Evolutionary conservation across 2,329 filamentous ascomycete genomes (phyloP), one percentile per base, ranked within the genome.

Genomic region (Paramyrothecium sp.): DNA sequence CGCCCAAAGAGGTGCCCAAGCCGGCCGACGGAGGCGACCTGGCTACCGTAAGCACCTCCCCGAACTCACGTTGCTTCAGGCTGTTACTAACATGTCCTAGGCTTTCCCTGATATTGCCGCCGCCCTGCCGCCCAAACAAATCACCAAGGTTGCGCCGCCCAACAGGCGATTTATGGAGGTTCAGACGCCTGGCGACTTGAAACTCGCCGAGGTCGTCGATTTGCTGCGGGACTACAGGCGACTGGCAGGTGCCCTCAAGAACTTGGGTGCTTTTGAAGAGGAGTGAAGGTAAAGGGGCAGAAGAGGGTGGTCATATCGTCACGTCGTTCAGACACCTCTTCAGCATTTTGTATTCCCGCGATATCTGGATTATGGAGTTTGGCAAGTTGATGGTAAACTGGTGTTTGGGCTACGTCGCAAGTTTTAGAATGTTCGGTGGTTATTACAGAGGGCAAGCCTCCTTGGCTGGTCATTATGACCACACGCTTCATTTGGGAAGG

Each of bases 151-250:
- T 34, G 78, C 83, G 7, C 89, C 89, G 23, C 89, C 90, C 0
- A 87, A 88, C 61, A 84, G 87, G 70, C 84, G 87, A 53, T 93
- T 93, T 70, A 81, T 93, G 76, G 88, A 91, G 64, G 71, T 89
- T 56, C 81, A 89, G 65, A 87, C 87, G 67, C 87, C 88, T 0
- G 82, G 82, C 0, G 90, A 94, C 51, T 77, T 94, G 26, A 86
- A 81, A 56, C 76, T 94, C 23, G 84, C 86, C n/a, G 91, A 94
- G 65, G 86, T 94, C 19, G 74, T 89, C 22, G 84, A 89, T 56
- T 75, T 94, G 52, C 73, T 94, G 21, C 81, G 85, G 56, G 90
- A 94, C 70, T 94, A 94, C 67, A 84, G 90, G 65, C 79, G 90
- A 54, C 74, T 94, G 51, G 89, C 89, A 0, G 79, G 79, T 26